These are phyloP conservation scores for Chaetomium olivaceum DNA, from an alignment of 2,329 filamentous ascomycete genomes.

Conservation along the genomic window DNA sequence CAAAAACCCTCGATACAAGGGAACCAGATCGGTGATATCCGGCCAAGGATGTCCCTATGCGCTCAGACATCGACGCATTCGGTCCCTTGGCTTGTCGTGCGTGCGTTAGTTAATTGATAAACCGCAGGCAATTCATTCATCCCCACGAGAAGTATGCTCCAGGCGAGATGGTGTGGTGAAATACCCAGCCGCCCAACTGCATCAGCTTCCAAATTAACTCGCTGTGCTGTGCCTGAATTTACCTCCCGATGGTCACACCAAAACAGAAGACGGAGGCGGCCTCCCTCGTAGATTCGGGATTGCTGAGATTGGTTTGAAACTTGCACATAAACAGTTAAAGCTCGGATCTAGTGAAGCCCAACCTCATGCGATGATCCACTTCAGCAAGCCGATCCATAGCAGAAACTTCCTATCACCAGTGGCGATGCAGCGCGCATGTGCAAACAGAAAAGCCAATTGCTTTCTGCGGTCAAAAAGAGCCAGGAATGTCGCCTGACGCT, in stretches of 20 bases:
- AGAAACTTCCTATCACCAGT: too few relatives aligned
- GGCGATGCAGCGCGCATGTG: not conserved
- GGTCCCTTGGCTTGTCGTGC: too few relatives aligned
- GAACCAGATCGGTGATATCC: not conserved
- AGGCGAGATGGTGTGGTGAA: not conserved
- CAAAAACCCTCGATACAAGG: not conserved
- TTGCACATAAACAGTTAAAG: not conserved
- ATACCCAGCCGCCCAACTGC: conserved; percentile 4
- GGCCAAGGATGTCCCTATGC: not conserved
- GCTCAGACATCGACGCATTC: not conserved
- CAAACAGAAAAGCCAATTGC: not conserved
- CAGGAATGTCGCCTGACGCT: not conserved
- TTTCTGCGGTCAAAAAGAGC: not conserved
- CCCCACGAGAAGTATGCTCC: not conserved
- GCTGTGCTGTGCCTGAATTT: conserved; percentile 11
- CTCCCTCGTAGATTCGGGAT: not conserved
- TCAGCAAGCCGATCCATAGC: too few relatives aligned
- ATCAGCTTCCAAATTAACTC: conserved; percentile 18
- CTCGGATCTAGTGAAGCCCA: not conserved
- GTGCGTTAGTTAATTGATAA: not conserved
- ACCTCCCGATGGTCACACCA: not conserved
- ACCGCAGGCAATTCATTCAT: not conserved
- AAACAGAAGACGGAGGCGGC: not conserved
- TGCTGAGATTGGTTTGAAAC: not conserved
- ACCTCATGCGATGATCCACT: not conserved